phyloP scores from a whole-genome alignment of 2,329 filamentous ascomycete genomes.

The Dryadomyces sulphureus region DNA sequence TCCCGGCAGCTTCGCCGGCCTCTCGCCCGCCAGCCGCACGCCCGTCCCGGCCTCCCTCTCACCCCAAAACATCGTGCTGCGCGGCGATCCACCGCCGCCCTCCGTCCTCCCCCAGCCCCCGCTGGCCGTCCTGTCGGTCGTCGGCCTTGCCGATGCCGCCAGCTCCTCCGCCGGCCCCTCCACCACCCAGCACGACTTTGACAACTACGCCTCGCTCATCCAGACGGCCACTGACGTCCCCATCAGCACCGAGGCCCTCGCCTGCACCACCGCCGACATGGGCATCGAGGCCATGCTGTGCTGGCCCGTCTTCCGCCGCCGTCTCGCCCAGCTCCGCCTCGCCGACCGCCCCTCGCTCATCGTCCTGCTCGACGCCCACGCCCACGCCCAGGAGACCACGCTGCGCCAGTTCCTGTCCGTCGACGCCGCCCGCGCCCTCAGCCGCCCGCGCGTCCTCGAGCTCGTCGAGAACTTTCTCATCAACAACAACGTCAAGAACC shows the following conservation, averaged over 20 bases:
- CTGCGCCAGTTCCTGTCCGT: background rate
- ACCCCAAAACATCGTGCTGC: no score
- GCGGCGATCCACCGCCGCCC: no score
- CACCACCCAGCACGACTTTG: background rate
- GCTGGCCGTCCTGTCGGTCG: no score
- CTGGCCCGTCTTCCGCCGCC: conserved; percentile 4
- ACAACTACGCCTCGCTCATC: background rate
- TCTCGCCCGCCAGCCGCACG: no score
- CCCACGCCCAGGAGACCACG: conserved; percentile 14
- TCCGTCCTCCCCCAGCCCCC: no score
- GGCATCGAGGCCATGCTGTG: conserved; percentile 6
- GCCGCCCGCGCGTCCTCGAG: background rate
- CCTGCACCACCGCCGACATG: conserved; percentile 3
- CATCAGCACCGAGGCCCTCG: conserved; percentile 1
- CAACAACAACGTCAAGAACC: conserved; percentile 35
- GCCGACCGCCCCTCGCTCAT: background rate
- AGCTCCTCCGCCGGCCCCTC: background rate
- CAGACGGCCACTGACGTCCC: conserved; percentile 4
- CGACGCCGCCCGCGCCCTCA: background rate
- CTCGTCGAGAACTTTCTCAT: conserved; percentile 8
- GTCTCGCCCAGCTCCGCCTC: background rate
- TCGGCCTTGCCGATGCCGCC: background rate
- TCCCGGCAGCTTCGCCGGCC: no score
- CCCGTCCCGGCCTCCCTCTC: no score
- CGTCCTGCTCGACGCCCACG: background rate